phyloP scores from a whole-genome alignment of 345 rosid genomes.

The Psidium guajava region DNA sequence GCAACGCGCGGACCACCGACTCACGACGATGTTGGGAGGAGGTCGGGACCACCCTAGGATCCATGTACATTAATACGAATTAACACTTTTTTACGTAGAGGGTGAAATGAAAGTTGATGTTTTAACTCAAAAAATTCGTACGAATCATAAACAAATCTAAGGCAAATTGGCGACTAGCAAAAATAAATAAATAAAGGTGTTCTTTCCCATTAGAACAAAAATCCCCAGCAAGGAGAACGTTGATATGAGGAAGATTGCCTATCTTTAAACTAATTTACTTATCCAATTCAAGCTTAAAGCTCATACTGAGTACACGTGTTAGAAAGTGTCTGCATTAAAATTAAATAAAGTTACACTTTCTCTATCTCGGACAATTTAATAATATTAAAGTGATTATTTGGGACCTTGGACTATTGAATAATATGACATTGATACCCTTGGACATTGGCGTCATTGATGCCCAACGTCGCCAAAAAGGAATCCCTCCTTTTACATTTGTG shows the following conservation, averaged over 20 bases:
- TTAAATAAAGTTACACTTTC: not conserved
- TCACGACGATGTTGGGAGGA: too few relatives aligned
- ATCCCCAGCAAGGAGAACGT: not conserved
- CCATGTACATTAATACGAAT: too few relatives aligned
- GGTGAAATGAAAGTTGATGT: not conserved
- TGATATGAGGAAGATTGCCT: not conserved
- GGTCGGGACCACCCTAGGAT: too few relatives aligned
- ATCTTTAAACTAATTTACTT: not conserved
- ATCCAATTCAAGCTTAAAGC: not conserved
- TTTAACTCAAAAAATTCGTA: not conserved
- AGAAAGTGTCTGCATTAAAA: not conserved
- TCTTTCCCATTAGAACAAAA: not conserved
- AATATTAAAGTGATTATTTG: not conserved
- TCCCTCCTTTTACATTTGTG: too few relatives aligned
- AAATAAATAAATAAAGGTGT: not conserved
- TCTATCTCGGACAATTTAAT: not conserved
- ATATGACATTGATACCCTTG: not conserved
- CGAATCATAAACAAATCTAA: too few relatives aligned
- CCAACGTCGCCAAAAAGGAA: not conserved
- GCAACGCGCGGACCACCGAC: not conserved
- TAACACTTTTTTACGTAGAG: not conserved
- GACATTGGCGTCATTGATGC: not conserved
- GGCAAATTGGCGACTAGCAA: not conserved
- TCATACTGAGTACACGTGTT: not conserved
- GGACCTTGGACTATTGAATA: not conserved